These are phyloP conservation scores for Xylaria flabelliformis DNA, from an alignment of 495 filamentous ascomycete species.

Conservation along the genomic window DNA sequence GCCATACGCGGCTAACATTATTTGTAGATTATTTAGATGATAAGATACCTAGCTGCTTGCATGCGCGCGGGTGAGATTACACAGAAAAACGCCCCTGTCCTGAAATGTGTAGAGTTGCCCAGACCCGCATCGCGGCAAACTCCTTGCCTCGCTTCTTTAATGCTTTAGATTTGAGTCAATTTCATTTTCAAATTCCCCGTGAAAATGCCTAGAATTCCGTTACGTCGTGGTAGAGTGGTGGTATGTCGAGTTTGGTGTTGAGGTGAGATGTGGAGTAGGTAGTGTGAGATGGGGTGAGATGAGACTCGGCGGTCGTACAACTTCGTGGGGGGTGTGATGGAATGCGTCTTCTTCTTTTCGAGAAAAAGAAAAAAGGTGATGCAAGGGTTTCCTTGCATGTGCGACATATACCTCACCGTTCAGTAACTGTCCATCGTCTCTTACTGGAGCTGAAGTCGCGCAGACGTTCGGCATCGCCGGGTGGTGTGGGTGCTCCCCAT, in stretches of 20 bases:
- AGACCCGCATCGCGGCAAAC: background rate
- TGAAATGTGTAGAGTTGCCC: background rate
- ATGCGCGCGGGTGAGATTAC: background rate
- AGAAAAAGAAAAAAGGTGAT: background rate
- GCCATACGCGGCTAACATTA: background rate
- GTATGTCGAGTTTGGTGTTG: background rate
- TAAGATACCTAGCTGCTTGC: background rate
- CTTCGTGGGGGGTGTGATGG: background rate
- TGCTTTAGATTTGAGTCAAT: background rate
- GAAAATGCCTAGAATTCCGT: background rate
- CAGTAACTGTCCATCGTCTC: conserved; percentile 55
- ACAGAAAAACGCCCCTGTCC: background rate
- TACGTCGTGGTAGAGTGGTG: conserved; percentile 8
- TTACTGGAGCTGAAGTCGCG: conserved; percentile 49
- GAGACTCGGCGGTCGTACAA: background rate
- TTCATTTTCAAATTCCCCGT: background rate
- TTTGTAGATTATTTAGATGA: background rate
- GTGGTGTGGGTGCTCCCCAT: conserved; percentile 46
- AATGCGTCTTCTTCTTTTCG: background rate
- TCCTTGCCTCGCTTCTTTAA: background rate
- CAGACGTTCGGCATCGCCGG: conserved; percentile 45
- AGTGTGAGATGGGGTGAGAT: background rate
- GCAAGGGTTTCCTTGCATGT: background rate
- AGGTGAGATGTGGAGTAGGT: background rate
- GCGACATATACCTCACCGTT: conserved; percentile 34